phyloP scores from a whole-genome alignment of 2,329 filamentous ascomycete genomes.

The Macrophomina pseudophaseolina region DNA sequence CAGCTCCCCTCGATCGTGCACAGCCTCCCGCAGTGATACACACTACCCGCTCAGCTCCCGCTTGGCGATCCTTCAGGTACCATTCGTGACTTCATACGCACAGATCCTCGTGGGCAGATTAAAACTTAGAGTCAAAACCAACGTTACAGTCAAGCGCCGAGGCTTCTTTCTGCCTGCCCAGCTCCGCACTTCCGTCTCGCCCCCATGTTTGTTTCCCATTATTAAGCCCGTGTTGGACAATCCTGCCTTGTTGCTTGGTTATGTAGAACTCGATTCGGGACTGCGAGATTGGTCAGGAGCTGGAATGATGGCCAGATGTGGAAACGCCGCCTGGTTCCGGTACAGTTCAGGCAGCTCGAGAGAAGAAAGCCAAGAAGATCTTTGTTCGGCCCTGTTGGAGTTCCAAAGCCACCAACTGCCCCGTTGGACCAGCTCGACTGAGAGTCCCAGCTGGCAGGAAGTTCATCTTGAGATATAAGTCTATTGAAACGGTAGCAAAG shows the following conservation, averaged over 20 bases:
- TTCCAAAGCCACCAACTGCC: background rate
- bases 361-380: too few relatives aligned
- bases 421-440: background rate
- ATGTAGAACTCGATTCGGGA: too few relatives aligned
- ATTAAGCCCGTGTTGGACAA: too few relatives aligned
- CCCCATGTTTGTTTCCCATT: too few relatives aligned
- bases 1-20: background rate
- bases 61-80: background rate
- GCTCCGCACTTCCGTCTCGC: too few relatives aligned
- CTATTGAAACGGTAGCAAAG: background rate
- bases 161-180: too few relatives aligned
- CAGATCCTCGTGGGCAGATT: background rate
- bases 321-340: too few relatives aligned
- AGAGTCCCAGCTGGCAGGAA: background rate
- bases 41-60: background rate
- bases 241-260: too few relatives aligned
- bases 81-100: background rate
- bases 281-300: too few relatives aligned
- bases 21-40: background rate
- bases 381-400: too few relatives aligned
- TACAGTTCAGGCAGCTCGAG: too few relatives aligned
- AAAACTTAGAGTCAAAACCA: background rate
- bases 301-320: too few relatives aligned
- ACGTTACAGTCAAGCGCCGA: background rate
- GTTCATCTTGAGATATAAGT: background rate